Conservation (phyloP, 768 basidiomycete species). For the Paxillus ammoniavirescens region DNA sequence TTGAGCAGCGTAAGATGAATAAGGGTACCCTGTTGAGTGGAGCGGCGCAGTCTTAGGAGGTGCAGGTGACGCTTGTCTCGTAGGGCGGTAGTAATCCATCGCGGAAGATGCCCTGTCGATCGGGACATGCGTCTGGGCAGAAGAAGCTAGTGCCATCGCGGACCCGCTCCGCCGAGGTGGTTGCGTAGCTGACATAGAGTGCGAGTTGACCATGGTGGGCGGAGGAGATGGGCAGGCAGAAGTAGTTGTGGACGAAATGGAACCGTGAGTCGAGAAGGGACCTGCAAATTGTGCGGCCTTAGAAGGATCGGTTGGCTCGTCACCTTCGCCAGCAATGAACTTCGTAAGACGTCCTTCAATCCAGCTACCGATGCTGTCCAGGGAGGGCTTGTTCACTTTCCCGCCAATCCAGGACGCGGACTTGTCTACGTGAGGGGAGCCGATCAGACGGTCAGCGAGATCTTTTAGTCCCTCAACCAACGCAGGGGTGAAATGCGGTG, state of each 20-base stretch:
- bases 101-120: slow-evolving; percentile 78
- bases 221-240: slow-evolving; percentile 79
- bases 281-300: slow-evolving; percentile 52
- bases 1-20: slow-evolving; percentile 30
- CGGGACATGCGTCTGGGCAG: slow-evolving; percentile 45
- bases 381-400: slow-evolving; percentile 87
- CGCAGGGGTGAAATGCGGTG: slow-evolving; percentile 63
- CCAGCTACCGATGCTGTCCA: slow-evolving; percentile 91
- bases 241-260: slow-evolving; percentile 79
- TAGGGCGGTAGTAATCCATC: slow-evolving; percentile 63
- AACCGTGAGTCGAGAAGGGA: slow-evolving; percentile 90
- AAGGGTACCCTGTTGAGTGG: slow-evolving; percentile 31
- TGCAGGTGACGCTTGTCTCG: slow-evolving; percentile 49
- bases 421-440: slow-evolving; percentile 73
- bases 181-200: slow-evolving; percentile 31
- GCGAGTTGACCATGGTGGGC: slow-evolving; percentile 46
- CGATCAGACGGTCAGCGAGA: slow-evolving; percentile 74
- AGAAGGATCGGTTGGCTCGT: slow-evolving; percentile 37
- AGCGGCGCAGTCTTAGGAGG: slow-evolving; percentile 57
- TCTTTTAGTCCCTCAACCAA: slow-evolving; percentile 76
- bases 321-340: slow-evolving; percentile 91
- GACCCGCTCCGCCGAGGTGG: slow-evolving; percentile 66
- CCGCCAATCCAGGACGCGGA: slow-evolving; percentile 80
- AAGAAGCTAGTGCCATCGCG: slow-evolving; percentile 57
- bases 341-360: slow-evolving; percentile 90